Evolutionary conservation across 805 yeast genomes (phyloP).

Genomic region (Ogataea pilisensis): DNA sequence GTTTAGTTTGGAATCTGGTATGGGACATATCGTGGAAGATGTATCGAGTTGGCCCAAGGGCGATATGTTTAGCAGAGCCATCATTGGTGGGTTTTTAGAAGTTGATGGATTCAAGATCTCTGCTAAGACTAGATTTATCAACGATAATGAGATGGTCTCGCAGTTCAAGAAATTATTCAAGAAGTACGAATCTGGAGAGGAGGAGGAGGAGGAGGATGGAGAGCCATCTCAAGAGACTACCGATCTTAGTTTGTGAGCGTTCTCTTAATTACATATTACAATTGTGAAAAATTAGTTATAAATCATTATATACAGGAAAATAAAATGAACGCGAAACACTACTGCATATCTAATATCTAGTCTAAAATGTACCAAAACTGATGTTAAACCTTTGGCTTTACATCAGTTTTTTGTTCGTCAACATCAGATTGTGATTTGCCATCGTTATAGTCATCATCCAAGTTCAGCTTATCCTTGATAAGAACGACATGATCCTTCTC

Average conservation of each 20-base stretch:
- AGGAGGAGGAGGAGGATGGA: background rate
- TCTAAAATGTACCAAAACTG: no score
- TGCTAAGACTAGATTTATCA: constrained; percentile 27
- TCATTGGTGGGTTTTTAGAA: constrained; percentile 43
- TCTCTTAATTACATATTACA: no score
- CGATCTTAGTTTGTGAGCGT: no score
- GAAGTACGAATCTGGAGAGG: constrained; percentile 11
- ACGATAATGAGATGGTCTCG: constrained; percentile 10
- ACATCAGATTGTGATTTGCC: constrained; percentile 1
- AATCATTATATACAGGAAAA: no score
- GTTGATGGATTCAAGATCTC: constrained; percentile 34
- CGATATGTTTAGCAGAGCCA: constrained; percentile 42
- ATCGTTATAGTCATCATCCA: constrained; percentile 41
- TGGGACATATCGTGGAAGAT: constrained; percentile 48
- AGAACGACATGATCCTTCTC: constrained; percentile 58
- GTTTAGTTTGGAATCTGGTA: constrained; percentile 43
- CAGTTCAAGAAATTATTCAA: constrained; percentile 10
- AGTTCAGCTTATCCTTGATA: constrained; percentile 57
- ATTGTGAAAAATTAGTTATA: no score
- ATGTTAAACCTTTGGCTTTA: background rate
- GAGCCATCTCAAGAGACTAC: no score
- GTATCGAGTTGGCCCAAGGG: constrained; percentile 39
- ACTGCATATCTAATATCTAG: no score
- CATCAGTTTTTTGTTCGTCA: constrained; percentile 1
- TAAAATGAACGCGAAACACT: no score